Base-by-base conservation (phyloP, 2,329 filamentous ascomycete species). In the Xylaria arbuscula region DNA sequence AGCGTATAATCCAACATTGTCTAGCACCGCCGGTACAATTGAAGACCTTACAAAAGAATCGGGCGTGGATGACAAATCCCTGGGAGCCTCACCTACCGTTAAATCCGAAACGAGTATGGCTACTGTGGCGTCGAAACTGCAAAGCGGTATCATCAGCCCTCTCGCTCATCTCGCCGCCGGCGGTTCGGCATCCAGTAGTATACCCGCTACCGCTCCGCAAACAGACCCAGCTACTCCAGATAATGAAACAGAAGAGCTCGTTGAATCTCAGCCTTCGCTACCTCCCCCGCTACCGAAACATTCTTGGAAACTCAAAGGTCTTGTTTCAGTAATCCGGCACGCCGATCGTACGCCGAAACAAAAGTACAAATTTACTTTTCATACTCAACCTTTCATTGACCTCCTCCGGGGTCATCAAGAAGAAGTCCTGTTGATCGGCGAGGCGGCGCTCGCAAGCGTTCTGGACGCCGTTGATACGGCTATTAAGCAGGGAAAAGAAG, bases 341-440 rank as follows among this genome's bases (percentile, higher is more conserved):
- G 97, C 97, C 2, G 96, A 99, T 81, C 91, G 96, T 65, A 99
- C 96, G 1, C 96, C 96, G 2, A 99, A 99, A 82, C 96, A 99
- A 76, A 99, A 99, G 79, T 98, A 98, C 85, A 99, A 99, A 79
- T 99, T 98, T 76, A 99, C 96, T 0, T 98, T 99, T 75, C 96
- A 99, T 77, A 97, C 94, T 0, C 93, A 94, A 70, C 96, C 96
- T 0, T 99, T 99, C 76, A 94, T 99, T 71, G 93, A 97, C 72
- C 85, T 99, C 3, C 87, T 99, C 50, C 97, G 95, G 78, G 96
- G 96, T 0, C 95, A 99, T 76, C 93, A 97, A 76, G 95, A 98
- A 80, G 96, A 99, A 78, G 96, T 99, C 1, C 86, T 99, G 1
- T 87, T 99, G 24, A 96, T 97, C 72, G 95, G 95, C 9, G 94